phyloP scores from a whole-genome alignment of 2,329 filamentous ascomycete genomes.

The Phaeophleospora eucalypticola region DNA sequence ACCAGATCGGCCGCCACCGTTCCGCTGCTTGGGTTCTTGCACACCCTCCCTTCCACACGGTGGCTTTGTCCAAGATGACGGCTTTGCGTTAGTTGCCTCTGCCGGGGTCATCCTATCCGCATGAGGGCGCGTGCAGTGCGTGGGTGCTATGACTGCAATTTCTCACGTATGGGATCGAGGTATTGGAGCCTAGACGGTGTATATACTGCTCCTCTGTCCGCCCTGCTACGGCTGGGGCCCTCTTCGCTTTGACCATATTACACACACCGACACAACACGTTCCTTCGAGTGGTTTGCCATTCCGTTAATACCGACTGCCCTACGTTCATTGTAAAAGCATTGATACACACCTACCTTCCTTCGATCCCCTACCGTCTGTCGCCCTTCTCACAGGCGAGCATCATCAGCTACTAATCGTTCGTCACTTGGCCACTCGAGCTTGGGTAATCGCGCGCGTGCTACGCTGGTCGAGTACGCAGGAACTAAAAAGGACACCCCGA shows the following conservation, averaged over 20 bases:
- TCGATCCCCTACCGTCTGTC: not conserved
- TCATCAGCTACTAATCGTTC: constrained; percentile 1
- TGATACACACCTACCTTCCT: constrained; percentile 4
- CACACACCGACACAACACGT: constrained; percentile 16
- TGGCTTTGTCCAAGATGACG: constrained; percentile 20
- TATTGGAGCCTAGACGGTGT: constrained; percentile 18
- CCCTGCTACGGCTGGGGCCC: constrained; percentile 14
- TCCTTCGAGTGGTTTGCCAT: constrained; percentile 13
- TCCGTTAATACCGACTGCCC: constrained; percentile 12
- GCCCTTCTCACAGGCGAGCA: not conserved
- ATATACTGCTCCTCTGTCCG: constrained; percentile 17
- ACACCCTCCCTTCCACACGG: constrained; percentile 4
- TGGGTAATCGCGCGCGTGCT: constrained; percentile 9
- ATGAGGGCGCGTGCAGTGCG: constrained; percentile 17
- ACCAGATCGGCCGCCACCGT: constrained; percentile 15
- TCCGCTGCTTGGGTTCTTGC: constrained; percentile 14
- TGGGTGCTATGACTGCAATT: constrained; percentile 24
- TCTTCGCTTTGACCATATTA: constrained; percentile 17
- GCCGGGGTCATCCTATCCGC: constrained; percentile 20
- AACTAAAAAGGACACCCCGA: not conserved
- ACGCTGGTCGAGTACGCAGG: constrained; percentile 13
- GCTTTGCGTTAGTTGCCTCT: constrained; percentile 16
- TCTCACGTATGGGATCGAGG: constrained; percentile 12
- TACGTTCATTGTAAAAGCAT: constrained; percentile 19
- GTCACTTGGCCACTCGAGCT: not conserved